Conservation (phyloP, 176 grass and related monocot genomes). For the Cymbopogon citratus region DNA sequence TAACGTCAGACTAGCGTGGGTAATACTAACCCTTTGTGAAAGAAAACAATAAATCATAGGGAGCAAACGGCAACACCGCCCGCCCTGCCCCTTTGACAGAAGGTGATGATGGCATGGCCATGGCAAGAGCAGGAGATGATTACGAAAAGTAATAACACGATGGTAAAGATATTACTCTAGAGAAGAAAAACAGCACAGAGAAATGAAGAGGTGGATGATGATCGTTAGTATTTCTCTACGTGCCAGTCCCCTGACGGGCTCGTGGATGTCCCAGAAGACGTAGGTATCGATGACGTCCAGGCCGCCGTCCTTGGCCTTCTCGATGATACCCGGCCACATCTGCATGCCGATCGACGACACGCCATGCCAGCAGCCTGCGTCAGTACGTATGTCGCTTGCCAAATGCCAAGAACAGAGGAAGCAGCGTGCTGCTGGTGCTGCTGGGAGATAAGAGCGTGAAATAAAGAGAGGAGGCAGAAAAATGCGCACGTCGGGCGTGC, state of each 20-base stretch:
- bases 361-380: neutral
- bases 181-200: too few species aligned
- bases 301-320: too few species aligned
- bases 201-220: too few species aligned
- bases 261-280: too few species aligned
- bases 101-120: slow-evolving; percentile 7
- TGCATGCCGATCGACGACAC: neutral
- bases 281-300: too few species aligned
- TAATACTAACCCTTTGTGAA: neutral
- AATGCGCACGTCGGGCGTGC: slow-evolving; percentile 73
- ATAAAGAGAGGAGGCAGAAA: neutral
- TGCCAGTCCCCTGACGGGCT: too few species aligned
- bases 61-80: slow-evolving; percentile 10
- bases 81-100: neutral
- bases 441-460: neutral
- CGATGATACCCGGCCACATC: too few species aligned
- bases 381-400: neutral
- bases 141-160: neutral
- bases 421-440: too few species aligned
- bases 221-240: too few species aligned
- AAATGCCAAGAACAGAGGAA: neutral
- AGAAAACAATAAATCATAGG: slow-evolving; percentile 24
- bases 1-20: too few species aligned
- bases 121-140: neutral
- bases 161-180: neutral